Evolutionary conservation across 2,329 filamentous ascomycete genomes (phyloP).

Genomic region (Botrytis aclada): DNA sequence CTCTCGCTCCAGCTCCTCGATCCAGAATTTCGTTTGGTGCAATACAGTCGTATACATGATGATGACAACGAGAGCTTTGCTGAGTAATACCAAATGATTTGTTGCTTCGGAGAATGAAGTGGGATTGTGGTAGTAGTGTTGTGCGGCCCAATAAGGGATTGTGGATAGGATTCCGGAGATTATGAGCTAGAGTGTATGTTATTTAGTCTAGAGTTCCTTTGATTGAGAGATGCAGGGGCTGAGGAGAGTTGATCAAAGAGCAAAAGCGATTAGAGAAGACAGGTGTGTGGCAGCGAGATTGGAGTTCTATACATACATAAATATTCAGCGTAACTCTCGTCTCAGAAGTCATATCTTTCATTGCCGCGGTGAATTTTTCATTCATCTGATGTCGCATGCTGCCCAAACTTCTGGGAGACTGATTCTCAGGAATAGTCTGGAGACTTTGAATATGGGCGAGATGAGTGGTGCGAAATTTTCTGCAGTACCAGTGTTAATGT

Average conservation of each 20-base stretch:
- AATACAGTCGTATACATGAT: background rate
- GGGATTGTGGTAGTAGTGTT: background rate
- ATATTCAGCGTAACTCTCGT: slow-evolving; percentile 1
- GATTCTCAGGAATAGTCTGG: background rate
- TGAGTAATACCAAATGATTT: background rate
- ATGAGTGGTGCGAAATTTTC: background rate
- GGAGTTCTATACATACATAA: background rate
- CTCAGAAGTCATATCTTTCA: slow-evolving; percentile 4
- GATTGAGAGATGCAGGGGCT: too few species aligned
- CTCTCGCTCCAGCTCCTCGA: background rate
- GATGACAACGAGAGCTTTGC: background rate
- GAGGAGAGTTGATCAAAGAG: background rate
- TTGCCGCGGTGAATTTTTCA: background rate
- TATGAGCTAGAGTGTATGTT: background rate
- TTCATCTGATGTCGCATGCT: background rate
- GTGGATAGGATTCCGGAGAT: background rate
- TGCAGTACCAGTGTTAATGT: background rate
- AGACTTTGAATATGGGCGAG: background rate
- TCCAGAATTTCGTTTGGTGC: background rate
- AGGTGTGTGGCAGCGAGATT: too few species aligned
- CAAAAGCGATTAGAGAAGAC: background rate
- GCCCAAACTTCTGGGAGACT: background rate
- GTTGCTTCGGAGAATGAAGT: background rate
- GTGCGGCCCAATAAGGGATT: background rate
- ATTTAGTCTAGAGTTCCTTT: background rate